Base-by-base conservation (phyloP, 108 stramenopile genomes). In the Bacterosira constricta region DNA sequence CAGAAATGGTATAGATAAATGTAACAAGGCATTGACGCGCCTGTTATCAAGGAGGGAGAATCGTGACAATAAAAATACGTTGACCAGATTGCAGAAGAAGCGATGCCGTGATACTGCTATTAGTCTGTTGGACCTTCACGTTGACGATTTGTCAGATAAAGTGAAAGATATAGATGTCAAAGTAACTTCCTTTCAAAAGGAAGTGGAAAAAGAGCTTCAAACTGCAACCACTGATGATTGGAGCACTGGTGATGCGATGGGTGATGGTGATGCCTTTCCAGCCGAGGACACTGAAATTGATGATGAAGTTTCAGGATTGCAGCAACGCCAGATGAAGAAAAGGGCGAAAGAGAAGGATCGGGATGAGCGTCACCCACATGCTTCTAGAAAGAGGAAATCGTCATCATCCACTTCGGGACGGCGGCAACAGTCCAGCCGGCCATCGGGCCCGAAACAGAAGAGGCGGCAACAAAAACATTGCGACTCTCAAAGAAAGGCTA, bases 331-430 rank as follows among this genome's bases (percentile, higher is more conserved):
- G 12, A 54, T 31, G 26, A 32, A 34, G 12, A 11, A 31, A n/a
- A 11, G 31, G 53, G 30, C 53, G 29, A 15, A 25, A 25, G 47
- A 49, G 47, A 49, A 25, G 47, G 47, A 54, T 4, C 17, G 31
- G 26, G 53, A 54, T 32, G 69, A 66, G 59, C 63, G 12, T 36
- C 77, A 78, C 45, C 77, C 64, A 31, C 77, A 78, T 44, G 77
- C 77, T 15, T 78, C 77, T 35, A 52, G 38, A 4, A 77, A 68
- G 21, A 64, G 63, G 42, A 71, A 57, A 12, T 35, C 55, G 4
- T 58, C 57, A 15, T 58, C 21, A 12, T 32, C n/a, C 27, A 9
- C 38, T 49, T 26, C 21, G 38, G 36, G 0, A 45, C 46, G 30
- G 38, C 53, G 35, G 25, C 17, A 57, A 4, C 12, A 27, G 26